Base-by-base conservation (phyloP, 2,329 filamentous ascomycete species). In the Chrysoporthe cubensis region DNA sequence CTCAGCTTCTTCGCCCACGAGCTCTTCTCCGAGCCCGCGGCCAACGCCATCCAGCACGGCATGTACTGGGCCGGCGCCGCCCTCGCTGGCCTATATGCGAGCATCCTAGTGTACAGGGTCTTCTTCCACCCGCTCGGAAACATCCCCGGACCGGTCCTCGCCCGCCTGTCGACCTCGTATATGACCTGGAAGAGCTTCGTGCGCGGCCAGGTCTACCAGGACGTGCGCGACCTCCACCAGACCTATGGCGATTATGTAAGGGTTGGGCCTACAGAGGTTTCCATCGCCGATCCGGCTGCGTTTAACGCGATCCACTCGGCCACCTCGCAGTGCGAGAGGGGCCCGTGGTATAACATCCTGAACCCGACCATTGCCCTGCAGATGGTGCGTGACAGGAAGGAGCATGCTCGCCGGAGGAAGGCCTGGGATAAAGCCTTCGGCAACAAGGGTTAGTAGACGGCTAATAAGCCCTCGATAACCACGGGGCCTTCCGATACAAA, bases 341-440 rank as follows among this genome's bases (percentile, higher is more conserved):
- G 77, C 0, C 75, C 75, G 0, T 79, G 75, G 75, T 80, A 79
- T 67, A 74, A 75, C 0, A 71, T 78, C 0, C 64, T 76, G 1
- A 71, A 74, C 14, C 78, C 77, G 4, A 66, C 73, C 1, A 50
- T 71, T n/a, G 75, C 75, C 1, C 65, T 80, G 1, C 76, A 77
- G 52, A 75, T 73, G 61, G 73, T 72, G 7, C 73, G 78, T 9
- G 74, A 78, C 66, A 74, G 74, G 62, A 70, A 73, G 7, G 71
- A 73, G 14, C 78, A 80, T 42, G 67, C 73, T 0, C 72, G 69
- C 3, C 73, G 76, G 8, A 75, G 78, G 21, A 78, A 75, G 68
- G 71, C 72, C 11, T 80, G 78, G 77, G 77, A 78, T 61, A 72
- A 71, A 57, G 77, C 71, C 0, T 76, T 79, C 40, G 73, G 72